Evolutionary conservation across 2,329 filamentous ascomycete genomes (phyloP).

Genomic region (Purpureocillium takamizusanense): DNA sequence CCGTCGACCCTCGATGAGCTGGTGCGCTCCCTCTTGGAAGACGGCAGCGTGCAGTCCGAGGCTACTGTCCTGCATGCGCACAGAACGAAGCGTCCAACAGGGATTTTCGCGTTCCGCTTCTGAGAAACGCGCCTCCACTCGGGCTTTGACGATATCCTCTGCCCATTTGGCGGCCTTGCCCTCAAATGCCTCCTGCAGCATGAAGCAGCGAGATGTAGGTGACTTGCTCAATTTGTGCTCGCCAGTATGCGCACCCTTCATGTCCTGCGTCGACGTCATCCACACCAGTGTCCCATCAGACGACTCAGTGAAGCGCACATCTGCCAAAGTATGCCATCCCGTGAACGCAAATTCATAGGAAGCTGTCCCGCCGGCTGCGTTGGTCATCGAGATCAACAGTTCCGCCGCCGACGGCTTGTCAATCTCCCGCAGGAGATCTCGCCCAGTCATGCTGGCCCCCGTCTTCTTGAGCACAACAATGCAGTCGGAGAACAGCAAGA

Average conservation of each 20-base stretch:
- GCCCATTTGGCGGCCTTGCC: constrained; percentile 66
- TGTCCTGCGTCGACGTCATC: constrained; percentile 55
- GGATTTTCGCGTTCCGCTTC: constrained; percentile 75
- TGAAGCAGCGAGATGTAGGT: constrained; percentile 57
- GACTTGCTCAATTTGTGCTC: constrained; percentile 31
- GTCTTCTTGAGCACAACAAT: constrained; percentile 69
- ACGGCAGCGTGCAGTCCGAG: constrained; percentile 57
- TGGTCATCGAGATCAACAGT: constrained; percentile 54
- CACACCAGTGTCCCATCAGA: constrained; percentile 55
- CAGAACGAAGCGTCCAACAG: constrained; percentile 70
- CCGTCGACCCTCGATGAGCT: constrained; percentile 53
- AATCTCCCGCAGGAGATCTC: constrained; percentile 73
- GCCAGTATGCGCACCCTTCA: constrained; percentile 44
- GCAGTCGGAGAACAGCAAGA: constrained; percentile 79
- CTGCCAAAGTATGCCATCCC: constrained; percentile 60
- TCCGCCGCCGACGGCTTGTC: constrained; percentile 66
- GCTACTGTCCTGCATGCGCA: constrained; percentile 51
- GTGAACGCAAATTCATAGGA: constrained; percentile 66
- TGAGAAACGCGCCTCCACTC: constrained; percentile 74
- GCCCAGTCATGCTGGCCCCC: constrained; percentile 55
- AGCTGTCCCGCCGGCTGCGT: constrained; percentile 50
- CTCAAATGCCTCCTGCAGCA: constrained; percentile 68
- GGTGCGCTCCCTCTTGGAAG: constrained; percentile 59
- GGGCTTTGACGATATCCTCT: constrained; percentile 81
- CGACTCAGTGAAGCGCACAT: constrained; percentile 66